A percentile compares a stretch with the other conserved stretches of the same genome.
Conservation (phyloP, 305 asterid genomes). For the Fraxinus dipetala region DNA sequence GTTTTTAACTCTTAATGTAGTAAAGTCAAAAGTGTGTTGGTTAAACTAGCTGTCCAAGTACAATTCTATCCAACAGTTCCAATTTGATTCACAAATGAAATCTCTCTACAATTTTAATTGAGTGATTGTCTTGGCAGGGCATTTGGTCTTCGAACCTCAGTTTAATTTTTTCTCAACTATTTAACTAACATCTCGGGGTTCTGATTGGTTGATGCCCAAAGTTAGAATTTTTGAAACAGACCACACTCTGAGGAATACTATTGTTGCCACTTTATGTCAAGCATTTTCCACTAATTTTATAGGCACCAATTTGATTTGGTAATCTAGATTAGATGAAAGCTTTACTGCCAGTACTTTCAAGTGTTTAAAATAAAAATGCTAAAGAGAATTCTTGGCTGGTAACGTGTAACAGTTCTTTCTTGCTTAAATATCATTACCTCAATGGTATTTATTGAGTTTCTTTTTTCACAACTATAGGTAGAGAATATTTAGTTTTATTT, state of each 20-base stretch:
- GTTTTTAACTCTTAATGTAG: background rate
- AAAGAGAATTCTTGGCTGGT: background rate
- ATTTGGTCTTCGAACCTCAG: background rate
- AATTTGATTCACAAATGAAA: background rate
- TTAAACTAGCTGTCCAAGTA: background rate
- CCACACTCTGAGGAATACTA: background rate
- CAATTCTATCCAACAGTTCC: background rate
- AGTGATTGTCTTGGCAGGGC: background rate
- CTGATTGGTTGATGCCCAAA: background rate
- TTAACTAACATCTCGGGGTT: background rate
- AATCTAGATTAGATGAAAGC: background rate
- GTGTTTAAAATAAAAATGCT: background rate
- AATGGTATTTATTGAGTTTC: background rate
- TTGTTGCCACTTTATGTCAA: background rate
- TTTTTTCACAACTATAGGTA: background rate
- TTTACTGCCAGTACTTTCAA: background rate
- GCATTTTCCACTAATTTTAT: background rate
- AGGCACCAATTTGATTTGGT: background rate
- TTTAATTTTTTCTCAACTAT: background rate
- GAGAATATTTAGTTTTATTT: background rate
- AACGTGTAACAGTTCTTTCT: background rate
- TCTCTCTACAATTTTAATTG: background rate
- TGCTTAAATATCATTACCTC: background rate
- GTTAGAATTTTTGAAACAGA: background rate
- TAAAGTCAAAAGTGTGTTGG: background rate